Percentiles rank a stretch among this genome's conserved stretches.
These are phyloP conservation scores for Ustilago bromivora DNA, from an alignment of 1,284 basidiomycete genomes.

Conservation along the genomic window DNA sequence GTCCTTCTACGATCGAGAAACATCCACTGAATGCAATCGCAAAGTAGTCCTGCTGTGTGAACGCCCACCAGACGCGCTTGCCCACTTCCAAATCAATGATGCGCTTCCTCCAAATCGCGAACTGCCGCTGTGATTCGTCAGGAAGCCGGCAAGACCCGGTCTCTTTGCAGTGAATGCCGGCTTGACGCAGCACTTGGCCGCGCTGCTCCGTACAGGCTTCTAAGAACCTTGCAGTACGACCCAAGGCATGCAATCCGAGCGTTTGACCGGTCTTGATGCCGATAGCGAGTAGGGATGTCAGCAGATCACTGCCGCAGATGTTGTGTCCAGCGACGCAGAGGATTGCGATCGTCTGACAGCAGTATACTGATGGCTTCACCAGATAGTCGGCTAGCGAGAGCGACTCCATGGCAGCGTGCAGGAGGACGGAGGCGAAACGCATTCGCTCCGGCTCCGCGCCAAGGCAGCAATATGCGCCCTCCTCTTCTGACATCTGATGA, in stretches of 20 bases:
- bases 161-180: constrained; percentile 26
- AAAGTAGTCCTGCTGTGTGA: constrained; percentile 56
- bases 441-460: constrained; percentile 30
- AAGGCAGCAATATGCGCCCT: constrained; percentile 28
- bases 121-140: constrained; percentile 39
- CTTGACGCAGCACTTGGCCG: constrained; percentile 25
- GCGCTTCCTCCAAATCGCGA: constrained; percentile 46
- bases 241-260: constrained; percentile 47
- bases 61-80: constrained; percentile 57
- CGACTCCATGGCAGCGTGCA: constrained; percentile 50
- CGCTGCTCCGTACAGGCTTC: constrained; percentile 36
- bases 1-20: constrained; percentile 47
- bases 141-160: constrained; percentile 33
- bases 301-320: constrained; percentile 52
- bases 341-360: constrained; percentile 53
- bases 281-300: constrained; percentile 50
- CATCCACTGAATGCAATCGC: constrained; percentile 54
- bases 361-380: constrained; percentile 47
- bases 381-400: constrained; percentile 49
- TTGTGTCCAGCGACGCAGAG: constrained; percentile 56
- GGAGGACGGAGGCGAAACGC: constrained; percentile 27
- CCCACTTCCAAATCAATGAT: constrained; percentile 55
- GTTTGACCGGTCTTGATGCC: constrained; percentile 57
- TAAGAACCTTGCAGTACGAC: constrained; percentile 34
- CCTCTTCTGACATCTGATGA: constrained; percentile 54